These are phyloP conservation scores for Wickerhamiella occidentalis DNA, from an alignment of 805 yeast species.

Conservation along the genomic window DNA sequence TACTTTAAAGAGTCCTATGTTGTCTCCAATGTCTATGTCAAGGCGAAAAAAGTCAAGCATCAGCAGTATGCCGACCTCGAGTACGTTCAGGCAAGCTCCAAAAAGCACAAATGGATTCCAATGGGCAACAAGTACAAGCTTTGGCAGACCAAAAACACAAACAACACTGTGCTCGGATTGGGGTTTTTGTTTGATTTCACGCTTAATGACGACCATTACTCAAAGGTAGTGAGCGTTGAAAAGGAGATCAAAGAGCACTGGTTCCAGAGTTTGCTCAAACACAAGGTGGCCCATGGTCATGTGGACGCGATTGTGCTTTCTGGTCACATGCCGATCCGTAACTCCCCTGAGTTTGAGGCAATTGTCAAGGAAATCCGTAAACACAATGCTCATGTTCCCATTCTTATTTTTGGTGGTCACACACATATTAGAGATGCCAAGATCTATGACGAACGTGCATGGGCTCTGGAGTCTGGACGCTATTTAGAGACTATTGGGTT, in stretches of 20 bases:
- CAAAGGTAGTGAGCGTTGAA: slow-evolving; percentile 51
- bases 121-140: slow-evolving; percentile 59
- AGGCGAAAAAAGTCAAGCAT: slow-evolving; percentile 25
- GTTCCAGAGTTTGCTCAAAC: slow-evolving; percentile 38
- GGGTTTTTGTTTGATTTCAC: slow-evolving; percentile 70
- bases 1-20: slow-evolving; percentile 50
- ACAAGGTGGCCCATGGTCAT: slow-evolving; percentile 26
- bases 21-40: slow-evolving; percentile 29
- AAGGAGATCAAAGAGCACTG: slow-evolving; percentile 45
- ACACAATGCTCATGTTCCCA: slow-evolving; percentile 47
- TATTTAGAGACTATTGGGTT: slow-evolving; percentile 88
- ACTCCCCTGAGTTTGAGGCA: slow-evolving; percentile 40
- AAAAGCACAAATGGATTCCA: slow-evolving; percentile 35
- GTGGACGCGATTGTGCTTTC: slow-evolving; percentile 56
- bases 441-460: slow-evolving; percentile 47
- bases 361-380: slow-evolving; percentile 42
- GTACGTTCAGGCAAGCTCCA: background rate
- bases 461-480: slow-evolving; percentile 78
- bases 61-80: slow-evolving; percentile 9
- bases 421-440: slow-evolving; percentile 80
- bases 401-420: slow-evolving; percentile 89
- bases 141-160: slow-evolving; percentile 45
- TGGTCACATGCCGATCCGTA: slow-evolving; percentile 67
- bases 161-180: slow-evolving; percentile 43
- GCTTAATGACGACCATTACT: slow-evolving; percentile 40